These are phyloP conservation scores for Gracilaria caudata DNA, from an alignment of 23 red algal species.

Conservation along the genomic window DNA sequence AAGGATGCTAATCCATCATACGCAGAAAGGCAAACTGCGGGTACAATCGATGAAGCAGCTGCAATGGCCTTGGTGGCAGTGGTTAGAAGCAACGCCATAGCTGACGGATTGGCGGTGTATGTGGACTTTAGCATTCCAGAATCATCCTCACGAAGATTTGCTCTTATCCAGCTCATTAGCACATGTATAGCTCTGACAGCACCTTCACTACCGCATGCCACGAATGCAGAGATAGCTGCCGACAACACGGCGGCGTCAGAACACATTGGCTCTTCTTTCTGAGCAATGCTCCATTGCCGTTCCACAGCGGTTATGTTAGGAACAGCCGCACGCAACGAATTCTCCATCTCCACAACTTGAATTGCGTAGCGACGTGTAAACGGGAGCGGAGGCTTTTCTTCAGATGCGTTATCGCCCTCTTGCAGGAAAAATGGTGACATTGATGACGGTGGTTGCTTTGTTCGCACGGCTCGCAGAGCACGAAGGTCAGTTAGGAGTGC, in stretches of 20 bases:
- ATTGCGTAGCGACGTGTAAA: conserved; percentile 6
- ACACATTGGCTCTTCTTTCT: conserved; percentile 10
- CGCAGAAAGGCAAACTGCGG: conserved; percentile 32
- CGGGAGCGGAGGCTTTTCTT: not conserved
- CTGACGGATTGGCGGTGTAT: conserved; percentile 40
- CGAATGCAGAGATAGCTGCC: conserved; percentile 49
- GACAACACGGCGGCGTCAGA: conserved; percentile 44
- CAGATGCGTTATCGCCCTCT: not conserved
- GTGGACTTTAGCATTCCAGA: conserved; percentile 4
- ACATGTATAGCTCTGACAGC: conserved; percentile 19
- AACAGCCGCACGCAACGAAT: conserved; percentile 12
- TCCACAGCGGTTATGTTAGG: conserved; percentile 23
- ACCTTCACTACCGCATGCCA: conserved; percentile 32
- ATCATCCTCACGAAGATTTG: conserved; percentile 18
- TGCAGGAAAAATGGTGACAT: conserved; percentile 40
- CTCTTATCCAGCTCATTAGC: conserved; percentile 44
- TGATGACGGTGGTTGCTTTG: conserved; percentile 16
- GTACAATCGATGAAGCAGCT: conserved; percentile 32
- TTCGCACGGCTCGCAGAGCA: conserved; percentile 1
- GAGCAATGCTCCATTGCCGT: conserved; percentile 27
- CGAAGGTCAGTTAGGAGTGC: not conserved
- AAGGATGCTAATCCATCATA: conserved; percentile 44
- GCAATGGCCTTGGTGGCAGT: conserved; percentile 49
- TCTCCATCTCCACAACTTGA: conserved; percentile 26
- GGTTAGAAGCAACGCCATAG: conserved; percentile 56